These are phyloP conservation scores for Entomortierella chlamydospora DNA, from an alignment of 192 early-diverging fungal species.

Conservation along the genomic window DNA sequence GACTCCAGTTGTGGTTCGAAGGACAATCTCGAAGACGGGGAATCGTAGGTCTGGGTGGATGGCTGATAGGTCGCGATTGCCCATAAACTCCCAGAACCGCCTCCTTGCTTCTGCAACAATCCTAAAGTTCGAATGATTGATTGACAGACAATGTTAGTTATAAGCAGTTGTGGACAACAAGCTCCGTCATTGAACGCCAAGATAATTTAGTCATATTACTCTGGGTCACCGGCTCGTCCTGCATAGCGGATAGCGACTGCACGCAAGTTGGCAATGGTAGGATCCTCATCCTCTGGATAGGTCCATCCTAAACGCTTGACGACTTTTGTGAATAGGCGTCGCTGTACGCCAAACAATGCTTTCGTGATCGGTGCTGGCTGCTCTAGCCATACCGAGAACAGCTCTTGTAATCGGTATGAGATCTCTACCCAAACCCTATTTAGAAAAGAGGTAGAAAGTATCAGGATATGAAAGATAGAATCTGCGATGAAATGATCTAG, in stretches of 20 bases:
- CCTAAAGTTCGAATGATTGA: slow-evolving; percentile 51
- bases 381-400: slow-evolving; percentile 68
- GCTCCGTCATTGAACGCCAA: no score
- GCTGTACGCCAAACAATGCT: slow-evolving; percentile 69
- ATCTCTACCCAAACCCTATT: slow-evolving; percentile 70
- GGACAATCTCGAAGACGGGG: slow-evolving; percentile 72
- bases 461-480: neutral
- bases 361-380: slow-evolving; percentile 66
- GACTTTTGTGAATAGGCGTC: slow-evolving; percentile 59
- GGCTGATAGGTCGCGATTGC: slow-evolving; percentile 60
- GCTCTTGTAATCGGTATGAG: slow-evolving; percentile 61
- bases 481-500: neutral
- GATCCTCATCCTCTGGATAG: slow-evolving; percentile 60
- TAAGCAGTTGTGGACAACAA: no score
- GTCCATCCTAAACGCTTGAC: slow-evolving; percentile 71
- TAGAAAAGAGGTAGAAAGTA: neutral
- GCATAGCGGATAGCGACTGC: slow-evolving; percentile 73
- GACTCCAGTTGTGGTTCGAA: slow-evolving; percentile 59
- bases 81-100: slow-evolving; percentile 76
- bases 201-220: no score
- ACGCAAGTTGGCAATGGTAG: slow-evolving; percentile 68
- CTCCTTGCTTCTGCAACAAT: slow-evolving; percentile 73
- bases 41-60: slow-evolving; percentile 73
- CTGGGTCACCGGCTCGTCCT: slow-evolving; percentile 67
- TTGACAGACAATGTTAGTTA: no score